Conservation (phyloP, 2,329 filamentous ascomycete genomes). For the Fusarium sp. region DNA sequence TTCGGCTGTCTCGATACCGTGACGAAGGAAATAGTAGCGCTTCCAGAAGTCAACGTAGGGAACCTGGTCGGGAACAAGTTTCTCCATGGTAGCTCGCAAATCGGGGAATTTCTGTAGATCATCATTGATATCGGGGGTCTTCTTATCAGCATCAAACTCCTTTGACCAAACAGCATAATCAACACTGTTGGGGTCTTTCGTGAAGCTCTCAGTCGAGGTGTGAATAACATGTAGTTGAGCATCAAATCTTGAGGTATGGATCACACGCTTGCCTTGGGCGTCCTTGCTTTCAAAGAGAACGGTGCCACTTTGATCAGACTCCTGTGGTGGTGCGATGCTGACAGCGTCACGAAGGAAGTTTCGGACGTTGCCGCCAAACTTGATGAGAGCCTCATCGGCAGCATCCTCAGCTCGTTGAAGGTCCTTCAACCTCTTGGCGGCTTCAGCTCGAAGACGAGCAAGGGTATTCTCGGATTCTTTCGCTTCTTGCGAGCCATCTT, state of each 20-base stretch:
- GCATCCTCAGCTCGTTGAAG: slow-evolving; percentile 94
- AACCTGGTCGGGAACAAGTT: slow-evolving; percentile 92
- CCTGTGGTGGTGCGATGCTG: slow-evolving; percentile 80
- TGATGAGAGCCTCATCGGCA: slow-evolving; percentile 92
- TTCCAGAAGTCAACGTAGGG: slow-evolving; percentile 92
- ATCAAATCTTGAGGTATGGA: slow-evolving; percentile 94
- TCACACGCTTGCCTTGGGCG: slow-evolving; percentile 87
- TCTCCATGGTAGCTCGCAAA: slow-evolving; percentile 90
- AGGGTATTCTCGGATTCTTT: slow-evolving; percentile 74
- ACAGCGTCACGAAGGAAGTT: slow-evolving; percentile 93
- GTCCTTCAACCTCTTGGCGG: slow-evolving; percentile 85
- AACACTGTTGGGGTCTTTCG: slow-evolving; percentile 79
- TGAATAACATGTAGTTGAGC: slow-evolving; percentile 97
- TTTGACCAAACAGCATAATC: slow-evolving; percentile 81
- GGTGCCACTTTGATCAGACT: slow-evolving; percentile 64
- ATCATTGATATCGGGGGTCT: slow-evolving; percentile 83
- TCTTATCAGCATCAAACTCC: slow-evolving; percentile 82
- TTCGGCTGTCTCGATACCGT: slow-evolving; percentile 94
- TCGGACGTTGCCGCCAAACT: slow-evolving; percentile 89
- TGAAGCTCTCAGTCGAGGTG: slow-evolving; percentile 83
- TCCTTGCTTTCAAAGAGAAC: slow-evolving; percentile 96
- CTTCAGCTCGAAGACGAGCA: slow-evolving; percentile 79
- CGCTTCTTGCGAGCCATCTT: slow-evolving; percentile 57
- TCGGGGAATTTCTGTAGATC: slow-evolving; percentile 91
- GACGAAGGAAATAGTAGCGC: slow-evolving; percentile 93